A percentile compares a stretch with the other conserved stretches of the same genome.
Conservation (phyloP, 441 rosid species). For the Brassica hybrid region DNA sequence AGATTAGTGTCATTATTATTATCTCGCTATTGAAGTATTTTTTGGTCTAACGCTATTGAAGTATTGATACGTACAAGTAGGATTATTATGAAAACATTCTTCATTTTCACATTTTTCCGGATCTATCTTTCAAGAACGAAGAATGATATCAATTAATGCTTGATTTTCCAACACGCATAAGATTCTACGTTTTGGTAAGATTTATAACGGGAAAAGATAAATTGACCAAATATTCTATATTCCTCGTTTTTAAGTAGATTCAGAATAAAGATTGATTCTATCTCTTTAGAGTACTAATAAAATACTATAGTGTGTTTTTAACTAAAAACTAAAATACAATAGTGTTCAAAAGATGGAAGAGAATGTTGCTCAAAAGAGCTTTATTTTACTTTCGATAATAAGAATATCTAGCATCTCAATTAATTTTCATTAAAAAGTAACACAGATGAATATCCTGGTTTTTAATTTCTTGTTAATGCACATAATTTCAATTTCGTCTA, state of each 20-base stretch:
- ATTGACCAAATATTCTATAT: slow-evolving; percentile 18
- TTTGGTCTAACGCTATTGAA: no score
- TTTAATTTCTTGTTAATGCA: no score
- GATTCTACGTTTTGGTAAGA: neutral
- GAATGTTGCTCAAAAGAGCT: neutral
- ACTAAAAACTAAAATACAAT: neutral
- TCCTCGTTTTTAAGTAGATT: neutral
- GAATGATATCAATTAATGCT: slow-evolving; percentile 11
- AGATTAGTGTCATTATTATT: neutral
- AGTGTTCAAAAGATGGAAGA: neutral
- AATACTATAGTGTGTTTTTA: neutral
- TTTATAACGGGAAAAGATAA: neutral
- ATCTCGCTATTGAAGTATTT: no score
- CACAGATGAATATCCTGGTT: neutral
- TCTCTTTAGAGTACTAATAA: neutral
- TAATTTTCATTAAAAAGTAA: neutral
- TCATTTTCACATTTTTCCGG: slow-evolving; percentile 18
- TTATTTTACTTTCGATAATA: neutral
- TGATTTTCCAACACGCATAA: slow-evolving; percentile 21
- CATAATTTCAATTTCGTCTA: no score
- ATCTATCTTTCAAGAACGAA: slow-evolving; percentile 3
- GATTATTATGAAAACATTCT: slow-evolving; percentile 33
- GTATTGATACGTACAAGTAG: slow-evolving; percentile 20
- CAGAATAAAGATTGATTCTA: neutral
- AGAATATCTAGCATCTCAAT: neutral